These are phyloP conservation scores for Speleostelium caveatum DNA, from an alignment of 78 protist species.

Conservation along the genomic window DNA sequence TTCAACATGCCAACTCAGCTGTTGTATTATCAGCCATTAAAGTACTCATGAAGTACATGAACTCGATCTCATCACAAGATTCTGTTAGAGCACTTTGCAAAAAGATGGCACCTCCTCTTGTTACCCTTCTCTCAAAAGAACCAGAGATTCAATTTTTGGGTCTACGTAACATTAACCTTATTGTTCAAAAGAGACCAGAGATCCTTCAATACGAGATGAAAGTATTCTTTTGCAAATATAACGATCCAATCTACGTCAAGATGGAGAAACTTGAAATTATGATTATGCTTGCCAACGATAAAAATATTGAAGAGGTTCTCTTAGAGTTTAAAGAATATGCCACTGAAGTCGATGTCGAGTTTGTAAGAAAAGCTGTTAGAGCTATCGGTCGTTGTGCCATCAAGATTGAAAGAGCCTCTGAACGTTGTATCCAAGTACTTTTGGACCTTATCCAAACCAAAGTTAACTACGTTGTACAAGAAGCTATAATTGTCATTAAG, in stretches of 20 bases:
- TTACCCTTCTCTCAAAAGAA: slow-evolving; percentile 92
- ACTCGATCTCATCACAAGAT: slow-evolving; percentile 46
- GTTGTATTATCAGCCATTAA: slow-evolving; percentile 97
- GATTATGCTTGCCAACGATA: slow-evolving; percentile 94
- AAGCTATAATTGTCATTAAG: slow-evolving; percentile 98
- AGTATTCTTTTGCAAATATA: slow-evolving; percentile 99
- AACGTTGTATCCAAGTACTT: slow-evolving; percentile 95
- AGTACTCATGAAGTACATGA: slow-evolving; percentile 88
- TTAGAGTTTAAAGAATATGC: slow-evolving; percentile 98
- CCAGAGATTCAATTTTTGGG: slow-evolving; percentile 99
- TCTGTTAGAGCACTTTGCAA: slow-evolving; percentile 13
- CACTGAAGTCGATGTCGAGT: slow-evolving; percentile 98
- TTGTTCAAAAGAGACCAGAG: slow-evolving; percentile 95
- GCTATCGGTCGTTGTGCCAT: slow-evolving; percentile 98
- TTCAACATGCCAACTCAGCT: slow-evolving; percentile 98
- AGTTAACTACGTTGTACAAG: slow-evolving; percentile 99
- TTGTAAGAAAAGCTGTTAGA: slow-evolving; percentile 97
- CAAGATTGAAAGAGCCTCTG: slow-evolving; percentile 91
- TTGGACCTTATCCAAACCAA: slow-evolving; percentile 96
- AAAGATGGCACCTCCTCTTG: slow-evolving; percentile 95
- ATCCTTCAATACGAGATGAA: slow-evolving; percentile 92
- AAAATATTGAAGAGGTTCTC: slow-evolving; percentile 94
- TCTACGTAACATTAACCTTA: slow-evolving; percentile 97
- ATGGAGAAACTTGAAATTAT: slow-evolving; percentile 99
- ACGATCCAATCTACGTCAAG: slow-evolving; percentile 99